Evolutionary conservation across 768 basidiomycete genomes (phyloP), one percentile per base, ranked within the genome.

Genomic region (Brasilioporus rufonigricans): DNA sequence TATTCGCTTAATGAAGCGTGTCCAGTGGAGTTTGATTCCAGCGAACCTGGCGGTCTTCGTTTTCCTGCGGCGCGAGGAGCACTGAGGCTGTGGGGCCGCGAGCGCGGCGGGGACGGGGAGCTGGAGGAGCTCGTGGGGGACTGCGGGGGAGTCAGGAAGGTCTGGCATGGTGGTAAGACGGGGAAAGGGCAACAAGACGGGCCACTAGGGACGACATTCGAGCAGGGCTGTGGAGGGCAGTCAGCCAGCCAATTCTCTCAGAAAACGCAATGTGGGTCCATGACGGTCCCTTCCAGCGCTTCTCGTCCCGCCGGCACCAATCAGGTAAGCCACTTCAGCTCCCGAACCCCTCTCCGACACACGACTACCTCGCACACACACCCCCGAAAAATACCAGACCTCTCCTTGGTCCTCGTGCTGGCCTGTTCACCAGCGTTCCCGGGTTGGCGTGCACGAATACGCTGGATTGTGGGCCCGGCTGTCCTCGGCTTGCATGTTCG

Each of bases 1-100:
- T 31, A 87, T 72, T 32, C 79, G 80, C 58, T 74, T 77, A 66
- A 76, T 75, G 67, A 87, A 75, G 35, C 68, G 74, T 2, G 73
- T 74, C 83, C 80, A 86, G 29, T 77, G 73, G 8, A 73, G 70
- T 39, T 65, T 68, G 55, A 80, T 60, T 21, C 65, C 61, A 41
- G 61, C 68, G 53, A 81, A 71, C 33, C 76, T 73, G 47, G 75
- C 70, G 31, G 70, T 73, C 63, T 71, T 78, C 63, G 65, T 65
- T 35, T 59, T 70, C 46, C 70, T 71, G 52, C 63, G 67, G 33
- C 59, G 60, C 51, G 52, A 41, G 8, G 70, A 55, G 24, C 60
- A 56, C 13, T 61, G 36, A 27, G 19, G 48, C n/a, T 50, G 44
- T 13, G 61, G 55, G 24, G 50, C 55, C 24, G 67, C 69, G 44